Conservation (phyloP, 495 filamentous ascomycete species). For the Oidiodendron maius region DNA sequence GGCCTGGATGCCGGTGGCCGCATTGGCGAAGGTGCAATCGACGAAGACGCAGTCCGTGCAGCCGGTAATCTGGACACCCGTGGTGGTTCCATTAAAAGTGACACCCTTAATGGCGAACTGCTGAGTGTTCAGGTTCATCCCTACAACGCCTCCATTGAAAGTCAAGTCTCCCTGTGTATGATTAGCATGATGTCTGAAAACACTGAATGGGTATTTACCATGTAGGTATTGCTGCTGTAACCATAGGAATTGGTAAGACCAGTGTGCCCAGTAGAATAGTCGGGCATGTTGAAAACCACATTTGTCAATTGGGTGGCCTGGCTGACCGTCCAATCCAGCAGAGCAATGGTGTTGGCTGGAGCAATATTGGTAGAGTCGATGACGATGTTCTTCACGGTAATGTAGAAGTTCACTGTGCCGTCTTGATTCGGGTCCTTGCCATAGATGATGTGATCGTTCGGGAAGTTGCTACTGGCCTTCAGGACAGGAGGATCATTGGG, state of each 20-base stretch:
- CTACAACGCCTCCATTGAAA: conserved; percentile 4
- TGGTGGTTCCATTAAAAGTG: not conserved
- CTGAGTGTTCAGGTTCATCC: not conserved
- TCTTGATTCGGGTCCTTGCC: conserved; percentile 30
- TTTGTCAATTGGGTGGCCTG: conserved; percentile 59
- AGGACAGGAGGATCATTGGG: conserved; percentile 25
- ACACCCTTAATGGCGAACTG: not conserved
- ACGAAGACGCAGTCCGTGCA: not conserved
- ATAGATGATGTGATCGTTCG: conserved; percentile 28
- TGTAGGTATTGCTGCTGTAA: no score
- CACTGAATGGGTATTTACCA: conserved; percentile 22
- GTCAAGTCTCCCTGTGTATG: not conserved
- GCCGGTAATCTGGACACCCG: not conserved
- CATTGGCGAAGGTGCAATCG: not conserved
- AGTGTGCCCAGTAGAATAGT: conserved; percentile 31
- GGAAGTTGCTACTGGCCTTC: conserved; percentile 28
- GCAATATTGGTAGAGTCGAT: conserved; percentile 31
- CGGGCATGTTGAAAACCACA: conserved; percentile 54
- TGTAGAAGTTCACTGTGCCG: conserved; percentile 36
- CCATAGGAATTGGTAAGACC: conserved; percentile 25
- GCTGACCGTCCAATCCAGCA: conserved; percentile 53
- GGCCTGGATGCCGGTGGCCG: not conserved
- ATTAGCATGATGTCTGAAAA: conserved; percentile 16
- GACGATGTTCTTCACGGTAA: conserved; percentile 36
- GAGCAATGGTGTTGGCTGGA: conserved; percentile 21